Evolutionary conservation across 306 rosid genomes (phyloP).

Genomic region (Datisca glomerata): DNA sequence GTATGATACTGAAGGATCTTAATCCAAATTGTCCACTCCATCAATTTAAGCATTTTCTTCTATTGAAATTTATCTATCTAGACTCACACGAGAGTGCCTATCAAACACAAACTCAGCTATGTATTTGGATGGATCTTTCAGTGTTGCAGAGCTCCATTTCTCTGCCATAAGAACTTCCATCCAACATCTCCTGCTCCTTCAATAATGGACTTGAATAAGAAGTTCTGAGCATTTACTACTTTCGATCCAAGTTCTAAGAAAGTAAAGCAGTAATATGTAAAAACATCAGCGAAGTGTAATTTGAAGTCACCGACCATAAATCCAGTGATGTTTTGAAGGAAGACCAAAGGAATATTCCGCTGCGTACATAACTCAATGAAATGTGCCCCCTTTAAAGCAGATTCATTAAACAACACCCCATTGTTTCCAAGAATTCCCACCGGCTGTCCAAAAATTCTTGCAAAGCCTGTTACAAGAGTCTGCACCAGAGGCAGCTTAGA

Average conservation of each 20-base stretch:
- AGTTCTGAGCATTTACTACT: background rate
- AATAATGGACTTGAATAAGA: background rate
- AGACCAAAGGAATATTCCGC: slow-evolving; percentile 76
- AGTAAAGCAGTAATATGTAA: background rate
- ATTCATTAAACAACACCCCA: slow-evolving; percentile 84
- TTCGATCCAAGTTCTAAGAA: background rate
- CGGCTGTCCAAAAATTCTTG: slow-evolving; percentile 79
- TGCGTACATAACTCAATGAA: slow-evolving; percentile 86
- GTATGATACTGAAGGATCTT: no score
- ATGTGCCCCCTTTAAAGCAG: slow-evolving; percentile 92
- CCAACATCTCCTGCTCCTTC: no score
- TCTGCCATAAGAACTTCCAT: no score
- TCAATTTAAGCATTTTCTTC: no score
- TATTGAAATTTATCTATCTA: no score
- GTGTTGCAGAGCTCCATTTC: no score
- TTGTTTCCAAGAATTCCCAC: slow-evolving; percentile 96
- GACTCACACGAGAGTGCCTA: no score
- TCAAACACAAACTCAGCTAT: background rate
- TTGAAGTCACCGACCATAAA: slow-evolving; percentile 59
- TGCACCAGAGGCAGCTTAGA: slow-evolving; percentile 26
- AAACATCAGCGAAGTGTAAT: no score
- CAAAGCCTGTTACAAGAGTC: slow-evolving; percentile 97
- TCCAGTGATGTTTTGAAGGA: slow-evolving; percentile 96
- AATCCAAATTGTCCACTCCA: no score
- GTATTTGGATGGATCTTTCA: background rate